Percentiles rank a stretch among this genome's conserved stretches.
These are phyloP conservation scores for Rhodotorula toruloides DNA, from an alignment of 768 basidiomycete species.

Conservation along the genomic window DNA sequence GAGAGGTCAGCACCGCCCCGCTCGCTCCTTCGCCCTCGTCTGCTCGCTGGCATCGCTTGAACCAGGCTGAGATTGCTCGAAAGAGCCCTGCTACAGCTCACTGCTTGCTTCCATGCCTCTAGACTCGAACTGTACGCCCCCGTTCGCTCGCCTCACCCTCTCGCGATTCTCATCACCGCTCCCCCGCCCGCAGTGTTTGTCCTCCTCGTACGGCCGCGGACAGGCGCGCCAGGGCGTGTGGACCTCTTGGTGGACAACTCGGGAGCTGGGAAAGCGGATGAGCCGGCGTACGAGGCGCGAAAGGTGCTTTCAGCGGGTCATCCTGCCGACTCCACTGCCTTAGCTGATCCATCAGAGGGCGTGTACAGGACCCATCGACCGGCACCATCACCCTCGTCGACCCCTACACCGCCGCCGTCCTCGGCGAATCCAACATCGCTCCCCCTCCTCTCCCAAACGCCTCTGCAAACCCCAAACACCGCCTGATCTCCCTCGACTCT, in stretches of 20 bases:
- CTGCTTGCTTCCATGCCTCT: too few relatives aligned
- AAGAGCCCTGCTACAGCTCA: too few relatives aligned
- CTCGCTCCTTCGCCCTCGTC: neutral
- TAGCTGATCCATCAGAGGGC: neutral
- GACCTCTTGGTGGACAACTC: conserved; percentile 6
- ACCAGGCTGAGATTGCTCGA: too few relatives aligned
- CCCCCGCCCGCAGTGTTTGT: conserved; percentile 8
- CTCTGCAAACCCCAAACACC: neutral
- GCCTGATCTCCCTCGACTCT: neutral
- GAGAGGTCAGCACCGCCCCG: too few relatives aligned
- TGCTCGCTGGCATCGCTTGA: too few relatives aligned
- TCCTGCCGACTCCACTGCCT: neutral
- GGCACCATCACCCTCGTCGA: conserved; percentile 4
- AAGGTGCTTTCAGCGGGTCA: conserved; percentile 5
- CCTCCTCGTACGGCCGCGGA: conserved; percentile 23
- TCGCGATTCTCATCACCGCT: neutral
- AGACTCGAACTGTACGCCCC: neutral
- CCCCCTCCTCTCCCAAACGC: conserved; percentile 24
- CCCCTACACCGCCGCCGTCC: neutral
- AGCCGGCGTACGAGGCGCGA: neutral
- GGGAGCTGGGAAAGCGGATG: neutral
- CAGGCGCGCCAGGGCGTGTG: neutral
- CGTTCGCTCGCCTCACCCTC: neutral
- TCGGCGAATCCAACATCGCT: conserved; percentile 4
- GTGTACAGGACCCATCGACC: neutral